Evolutionary conservation across 495 filamentous ascomycete species (phyloP).

Genomic region (Astrothelium macrocarpum): DNA sequence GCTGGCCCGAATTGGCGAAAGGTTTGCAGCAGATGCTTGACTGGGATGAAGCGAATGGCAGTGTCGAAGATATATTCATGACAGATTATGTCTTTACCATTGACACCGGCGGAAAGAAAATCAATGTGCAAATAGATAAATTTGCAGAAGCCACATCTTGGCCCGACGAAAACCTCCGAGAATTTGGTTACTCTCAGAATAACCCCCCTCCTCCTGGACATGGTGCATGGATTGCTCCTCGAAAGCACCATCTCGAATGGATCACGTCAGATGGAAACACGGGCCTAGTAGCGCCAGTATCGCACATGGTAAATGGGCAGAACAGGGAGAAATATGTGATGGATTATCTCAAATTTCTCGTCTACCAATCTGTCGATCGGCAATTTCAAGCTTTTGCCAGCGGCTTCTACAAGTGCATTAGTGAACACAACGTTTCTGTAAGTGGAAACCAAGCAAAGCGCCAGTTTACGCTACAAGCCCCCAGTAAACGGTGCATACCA

Average conservation of each 20-base stretch:
- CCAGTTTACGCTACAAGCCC: no score
- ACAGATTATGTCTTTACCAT: conserved; percentile 79
- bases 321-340: conserved; percentile 70
- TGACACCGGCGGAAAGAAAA: conserved; percentile 51
- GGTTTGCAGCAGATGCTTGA: conserved; percentile 60
- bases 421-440: conserved; percentile 50
- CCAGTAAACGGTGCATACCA: no score
- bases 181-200: not conserved
- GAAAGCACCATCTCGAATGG: no score
- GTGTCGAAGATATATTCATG: conserved; percentile 70
- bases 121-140: conserved; percentile 48
- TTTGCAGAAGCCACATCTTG: conserved; percentile 14
- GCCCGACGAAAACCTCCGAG: not conserved
- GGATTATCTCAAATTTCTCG: conserved; percentile 85
- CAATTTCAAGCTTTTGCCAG: conserved; percentile 72
- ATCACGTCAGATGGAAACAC: not conserved
- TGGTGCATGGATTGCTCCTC: not conserved
- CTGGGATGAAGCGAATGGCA: conserved; percentile 58
- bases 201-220: not conserved
- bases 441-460: no score
- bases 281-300: conserved; percentile 29
- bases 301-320: conserved; percentile 57
- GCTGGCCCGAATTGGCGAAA: conserved; percentile 71
- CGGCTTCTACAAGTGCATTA: conserved; percentile 71
- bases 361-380: conserved; percentile 61